Conservation (phyloP, 306 rosid genomes). For the Rosa multiflora region DNA sequence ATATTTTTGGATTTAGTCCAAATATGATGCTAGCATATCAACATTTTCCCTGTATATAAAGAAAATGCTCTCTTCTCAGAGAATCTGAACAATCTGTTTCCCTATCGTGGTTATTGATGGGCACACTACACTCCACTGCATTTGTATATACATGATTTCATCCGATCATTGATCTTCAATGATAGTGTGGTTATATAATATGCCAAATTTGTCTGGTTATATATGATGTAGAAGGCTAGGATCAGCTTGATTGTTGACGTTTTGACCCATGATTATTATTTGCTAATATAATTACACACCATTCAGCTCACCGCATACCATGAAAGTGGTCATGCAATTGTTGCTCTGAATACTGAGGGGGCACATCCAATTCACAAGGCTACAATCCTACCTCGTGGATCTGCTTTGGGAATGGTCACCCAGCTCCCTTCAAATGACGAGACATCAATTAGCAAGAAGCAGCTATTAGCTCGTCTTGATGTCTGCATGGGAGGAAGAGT, state of each 20-base stretch:
- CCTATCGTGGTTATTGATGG: neutral
- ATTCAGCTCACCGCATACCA: constrained; percentile 96
- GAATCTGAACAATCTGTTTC: neutral
- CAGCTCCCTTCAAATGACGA: constrained; percentile 94
- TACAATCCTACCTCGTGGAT: constrained; percentile 97
- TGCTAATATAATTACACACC: constrained; percentile 21
- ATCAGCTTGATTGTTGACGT: neutral
- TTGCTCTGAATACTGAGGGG: constrained; percentile 88
- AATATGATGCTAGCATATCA: neutral
- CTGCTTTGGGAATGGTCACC: constrained; percentile 99
- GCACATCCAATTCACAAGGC: constrained; percentile 99
- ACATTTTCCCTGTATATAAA: neutral
- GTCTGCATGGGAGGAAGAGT: constrained; percentile 99
- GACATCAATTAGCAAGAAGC: constrained; percentile 94
- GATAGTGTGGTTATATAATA: neutral
- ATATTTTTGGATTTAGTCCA: too few relatives aligned
- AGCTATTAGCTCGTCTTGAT: constrained; percentile 93
- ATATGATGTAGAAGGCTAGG: neutral
- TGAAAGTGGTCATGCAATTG: constrained; percentile 98
- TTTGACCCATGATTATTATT: neutral
- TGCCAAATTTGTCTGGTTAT: neutral
- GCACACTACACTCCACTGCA: neutral
- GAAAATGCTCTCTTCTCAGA: neutral
- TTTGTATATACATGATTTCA: neutral
- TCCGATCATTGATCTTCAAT: neutral